Evolutionary conservation across 805 yeast species (phyloP).

Genomic region (Candida qinlingensis): DNA sequence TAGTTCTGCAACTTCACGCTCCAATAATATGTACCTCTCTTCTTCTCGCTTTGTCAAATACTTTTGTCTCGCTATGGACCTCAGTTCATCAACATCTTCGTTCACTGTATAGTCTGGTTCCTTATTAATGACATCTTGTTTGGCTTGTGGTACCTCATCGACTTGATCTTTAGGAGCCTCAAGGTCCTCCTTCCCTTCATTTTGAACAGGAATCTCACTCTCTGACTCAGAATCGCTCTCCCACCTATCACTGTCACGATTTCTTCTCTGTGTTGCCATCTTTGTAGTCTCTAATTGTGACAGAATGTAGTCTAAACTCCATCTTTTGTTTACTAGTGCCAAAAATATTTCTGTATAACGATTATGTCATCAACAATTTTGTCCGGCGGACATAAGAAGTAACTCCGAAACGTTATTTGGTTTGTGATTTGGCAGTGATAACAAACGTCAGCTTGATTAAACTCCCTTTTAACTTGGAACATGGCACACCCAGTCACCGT

Average conservation of each 20-base stretch:
- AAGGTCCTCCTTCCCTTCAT: neutral
- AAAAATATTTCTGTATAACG: neutral
- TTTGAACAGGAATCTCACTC: neutral
- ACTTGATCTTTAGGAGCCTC: too few relatives aligned
- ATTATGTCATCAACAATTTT: neutral
- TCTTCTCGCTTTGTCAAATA: slow-evolving; percentile 45
- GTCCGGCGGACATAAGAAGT: neutral
- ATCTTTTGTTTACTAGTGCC: too few relatives aligned
- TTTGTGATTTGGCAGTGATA: too few relatives aligned
- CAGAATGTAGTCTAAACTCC: too few relatives aligned
- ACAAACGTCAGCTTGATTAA: too few relatives aligned
- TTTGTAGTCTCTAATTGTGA: too few relatives aligned
- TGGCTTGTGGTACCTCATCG: neutral
- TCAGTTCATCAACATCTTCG: slow-evolving; percentile 29
- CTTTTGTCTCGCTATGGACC: slow-evolving; percentile 43
- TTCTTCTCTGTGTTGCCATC: slow-evolving; percentile 7
- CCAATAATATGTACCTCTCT: slow-evolving; percentile 37
- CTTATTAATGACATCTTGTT: neutral
- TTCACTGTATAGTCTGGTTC: neutral
- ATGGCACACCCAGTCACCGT: too few relatives aligned
- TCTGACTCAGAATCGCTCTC: slow-evolving; percentile 16
- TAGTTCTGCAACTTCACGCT: slow-evolving; percentile 41
- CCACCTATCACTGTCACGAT: slow-evolving; percentile 18
- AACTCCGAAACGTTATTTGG: neutral
- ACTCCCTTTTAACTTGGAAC: too few relatives aligned